Conservation (phyloP, 345 rosid genomes). For the Clausena lansium region DNA sequence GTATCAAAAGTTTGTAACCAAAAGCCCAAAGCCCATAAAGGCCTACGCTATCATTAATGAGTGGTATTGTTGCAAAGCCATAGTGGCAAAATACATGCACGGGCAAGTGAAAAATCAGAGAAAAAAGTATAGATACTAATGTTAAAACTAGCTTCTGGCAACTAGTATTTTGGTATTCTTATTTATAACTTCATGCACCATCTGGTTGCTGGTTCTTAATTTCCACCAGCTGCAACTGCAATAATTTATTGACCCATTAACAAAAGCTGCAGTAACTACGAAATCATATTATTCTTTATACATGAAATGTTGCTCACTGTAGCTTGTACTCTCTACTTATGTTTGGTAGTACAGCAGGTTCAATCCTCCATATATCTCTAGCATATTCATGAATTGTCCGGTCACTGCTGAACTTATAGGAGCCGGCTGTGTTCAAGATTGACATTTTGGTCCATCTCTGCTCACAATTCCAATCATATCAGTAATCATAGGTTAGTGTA, state of each 20-base stretch:
- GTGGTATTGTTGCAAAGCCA: too few species aligned
- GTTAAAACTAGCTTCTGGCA: not conserved
- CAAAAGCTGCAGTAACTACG: not conserved
- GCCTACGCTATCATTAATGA: not conserved
- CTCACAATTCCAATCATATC: not conserved
- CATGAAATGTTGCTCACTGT: not conserved
- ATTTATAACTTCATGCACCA: not conserved
- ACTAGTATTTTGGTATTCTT: not conserved
- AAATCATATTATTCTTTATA: not conserved
- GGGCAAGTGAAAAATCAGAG: not conserved
- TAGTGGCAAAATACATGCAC: not conserved
- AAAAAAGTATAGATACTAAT: not conserved
- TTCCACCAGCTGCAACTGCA: not conserved
- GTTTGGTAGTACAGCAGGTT: slow-evolving; percentile 30
- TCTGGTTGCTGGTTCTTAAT: not conserved
- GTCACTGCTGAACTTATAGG: slow-evolving; percentile 63
- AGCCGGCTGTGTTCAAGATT: slow-evolving; percentile 60
- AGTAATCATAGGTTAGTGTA: not conserved
- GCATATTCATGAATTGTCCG: slow-evolving; percentile 60
- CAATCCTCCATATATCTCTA: slow-evolving; percentile 50
- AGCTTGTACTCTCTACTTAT: not conserved
- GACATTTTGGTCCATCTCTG: slow-evolving; percentile 67
- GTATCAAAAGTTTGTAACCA: not conserved
- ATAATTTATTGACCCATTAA: not conserved
- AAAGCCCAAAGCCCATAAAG: not conserved